These are phyloP conservation scores for Cytospora schulzeri DNA, from an alignment of 2,329 filamentous ascomycete genomes.

Conservation along the genomic window DNA sequence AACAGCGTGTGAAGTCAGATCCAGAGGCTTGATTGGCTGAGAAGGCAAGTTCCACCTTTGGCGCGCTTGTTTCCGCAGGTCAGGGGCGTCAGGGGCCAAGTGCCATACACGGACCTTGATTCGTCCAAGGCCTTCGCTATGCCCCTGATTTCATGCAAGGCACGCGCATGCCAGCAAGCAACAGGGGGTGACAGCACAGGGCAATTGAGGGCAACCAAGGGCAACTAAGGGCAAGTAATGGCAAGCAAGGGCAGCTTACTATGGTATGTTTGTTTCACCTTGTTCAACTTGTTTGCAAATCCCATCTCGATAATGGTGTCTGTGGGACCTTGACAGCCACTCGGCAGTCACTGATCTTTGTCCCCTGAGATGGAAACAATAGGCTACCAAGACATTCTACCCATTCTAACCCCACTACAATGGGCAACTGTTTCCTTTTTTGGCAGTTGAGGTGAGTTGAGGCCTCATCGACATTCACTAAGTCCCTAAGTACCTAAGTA, in stretches of 20 bases:
- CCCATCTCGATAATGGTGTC: background rate
- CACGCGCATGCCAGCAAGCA: slow-evolving; percentile 9
- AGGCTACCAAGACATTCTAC: no score
- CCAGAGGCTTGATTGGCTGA: slow-evolving; percentile 1
- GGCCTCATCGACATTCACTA: background rate
- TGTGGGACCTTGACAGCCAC: no score
- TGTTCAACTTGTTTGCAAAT: background rate
- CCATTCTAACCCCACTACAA: background rate
- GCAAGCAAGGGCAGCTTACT: background rate
- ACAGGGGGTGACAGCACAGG: no score
- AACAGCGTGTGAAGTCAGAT: slow-evolving; percentile 4
- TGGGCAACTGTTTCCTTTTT: background rate
- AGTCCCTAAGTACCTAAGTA: no score
- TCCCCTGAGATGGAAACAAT: no score
- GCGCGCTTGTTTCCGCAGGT: slow-evolving; percentile 16
- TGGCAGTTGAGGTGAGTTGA: background rate
- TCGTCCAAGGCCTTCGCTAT: slow-evolving; percentile 7
- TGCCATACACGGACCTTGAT: background rate
- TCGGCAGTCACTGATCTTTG: no score
- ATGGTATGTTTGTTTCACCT: background rate
- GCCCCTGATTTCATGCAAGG: background rate
- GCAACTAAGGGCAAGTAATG: background rate
- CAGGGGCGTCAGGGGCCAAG: slow-evolving; percentile 11
- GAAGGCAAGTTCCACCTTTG: slow-evolving; percentile 3
- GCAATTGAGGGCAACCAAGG: background rate